Percentiles rank a stretch among this genome's conserved stretches.
These are phyloP conservation scores for Escovopsis weberi DNA, from an alignment of 2,329 filamentous ascomycete genomes.

Conservation along the genomic window DNA sequence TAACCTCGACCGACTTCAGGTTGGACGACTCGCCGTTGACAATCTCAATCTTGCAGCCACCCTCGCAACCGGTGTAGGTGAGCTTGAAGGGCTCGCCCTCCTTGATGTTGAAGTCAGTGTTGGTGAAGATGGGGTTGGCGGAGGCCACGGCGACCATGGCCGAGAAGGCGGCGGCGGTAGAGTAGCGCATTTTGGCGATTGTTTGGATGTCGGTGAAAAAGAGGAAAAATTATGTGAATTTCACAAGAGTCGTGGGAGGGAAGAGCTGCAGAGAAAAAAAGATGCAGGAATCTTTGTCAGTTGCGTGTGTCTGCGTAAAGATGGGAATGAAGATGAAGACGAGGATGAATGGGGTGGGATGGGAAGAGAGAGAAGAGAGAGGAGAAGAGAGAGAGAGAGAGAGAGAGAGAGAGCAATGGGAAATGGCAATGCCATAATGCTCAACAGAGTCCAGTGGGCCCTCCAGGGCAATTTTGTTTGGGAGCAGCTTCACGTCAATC, in stretches of 20 bases:
- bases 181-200: constrained; percentile 22
- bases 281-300: background rate
- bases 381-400: no score
- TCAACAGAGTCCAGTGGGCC: no score
- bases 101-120: constrained; percentile 15
- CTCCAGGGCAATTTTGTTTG: no score
- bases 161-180: constrained; percentile 16
- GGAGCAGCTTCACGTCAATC: no score
- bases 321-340: no score
- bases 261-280: constrained; percentile 1
- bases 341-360: no score
- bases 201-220: background rate
- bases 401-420: no score
- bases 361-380: no score
- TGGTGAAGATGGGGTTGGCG: constrained; percentile 19
- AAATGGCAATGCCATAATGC: no score
- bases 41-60: constrained; percentile 21
- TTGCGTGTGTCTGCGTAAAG: no score
- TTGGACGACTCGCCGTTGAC: constrained; percentile 17
- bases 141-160: constrained; percentile 14
- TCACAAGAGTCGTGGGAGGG: constrained; percentile 3
- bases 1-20: constrained; percentile 15
- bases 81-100: constrained; percentile 20
- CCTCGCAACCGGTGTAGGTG: constrained; percentile 16
- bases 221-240: constrained; percentile 1